Percentiles rank a stretch among this genome's conserved stretches.
These are phyloP conservation scores for Ceratonia siliqua DNA, from an alignment of 306 rosid genomes.

Conservation along the genomic window DNA sequence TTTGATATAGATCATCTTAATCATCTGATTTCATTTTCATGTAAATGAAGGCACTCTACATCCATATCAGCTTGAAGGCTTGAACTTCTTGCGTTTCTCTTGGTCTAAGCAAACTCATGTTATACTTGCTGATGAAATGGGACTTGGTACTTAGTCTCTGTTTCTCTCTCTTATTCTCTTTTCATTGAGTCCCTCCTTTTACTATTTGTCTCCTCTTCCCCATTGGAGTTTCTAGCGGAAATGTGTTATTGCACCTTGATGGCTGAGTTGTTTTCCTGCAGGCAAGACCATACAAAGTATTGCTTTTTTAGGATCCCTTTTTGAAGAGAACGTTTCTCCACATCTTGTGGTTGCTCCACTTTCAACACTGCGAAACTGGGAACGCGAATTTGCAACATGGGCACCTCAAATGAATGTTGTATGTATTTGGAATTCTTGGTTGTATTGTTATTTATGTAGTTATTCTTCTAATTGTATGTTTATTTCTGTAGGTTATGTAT, in stretches of 20 bases:
- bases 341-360: conserved; percentile 99
- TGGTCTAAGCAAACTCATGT: conserved; percentile 99
- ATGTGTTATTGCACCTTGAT: conserved; percentile 26
- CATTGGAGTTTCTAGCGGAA: conserved; percentile 21
- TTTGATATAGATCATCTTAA: conserved; percentile 32
- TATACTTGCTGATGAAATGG: conserved; percentile 99
- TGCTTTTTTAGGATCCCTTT: conserved; percentile 94
- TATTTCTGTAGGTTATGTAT: conserved; percentile 81
- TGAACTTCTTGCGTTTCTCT: conserved; percentile 93
- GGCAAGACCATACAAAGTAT: conserved; percentile 99
- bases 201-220: conserved; percentile 7
- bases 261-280: conserved; percentile 45
- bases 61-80: conserved; percentile 99
- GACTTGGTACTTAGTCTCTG: conserved; percentile 72
- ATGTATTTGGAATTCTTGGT: conserved; percentile 41
- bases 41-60: conserved; percentile 75
- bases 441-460: conserved; percentile 27
- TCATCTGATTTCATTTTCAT: conserved; percentile 35
- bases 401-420: conserved; percentile 99
- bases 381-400: conserved; percentile 98
- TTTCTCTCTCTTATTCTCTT: conserved; percentile 30
- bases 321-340: conserved; percentile 66
- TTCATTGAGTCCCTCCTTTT: conserved; percentile 24
- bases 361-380: conserved; percentile 96
- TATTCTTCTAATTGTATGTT: conserved; percentile 41